Conservation (phyloP, 345 rosid species). For the Nasturtium officinale region DNA sequence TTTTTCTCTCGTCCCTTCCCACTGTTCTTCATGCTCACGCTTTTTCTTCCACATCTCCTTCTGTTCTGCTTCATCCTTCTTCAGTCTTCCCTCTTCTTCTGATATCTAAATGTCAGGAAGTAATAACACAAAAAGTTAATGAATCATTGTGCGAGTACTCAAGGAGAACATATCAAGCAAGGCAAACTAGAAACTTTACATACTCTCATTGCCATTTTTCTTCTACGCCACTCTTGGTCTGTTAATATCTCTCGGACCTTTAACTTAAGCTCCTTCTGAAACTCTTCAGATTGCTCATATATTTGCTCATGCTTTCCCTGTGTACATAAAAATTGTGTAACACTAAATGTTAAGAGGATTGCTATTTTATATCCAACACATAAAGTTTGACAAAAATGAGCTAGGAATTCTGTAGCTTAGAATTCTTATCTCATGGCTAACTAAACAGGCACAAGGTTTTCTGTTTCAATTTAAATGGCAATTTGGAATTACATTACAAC, state of each 20-base stretch:
- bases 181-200: constrained; percentile 31
- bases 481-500: neutral
- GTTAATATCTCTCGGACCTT: constrained; percentile 91
- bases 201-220: constrained; percentile 99
- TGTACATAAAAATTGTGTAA: constrained; percentile 2
- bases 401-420: neutral
- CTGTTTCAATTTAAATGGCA: neutral
- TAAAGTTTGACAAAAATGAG: constrained; percentile 13
- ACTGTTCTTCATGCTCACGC: constrained; percentile 98
- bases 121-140: constrained; percentile 25
- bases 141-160: constrained; percentile 10
- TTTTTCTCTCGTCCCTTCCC: constrained; percentile 98
- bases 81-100: constrained; percentile 97
- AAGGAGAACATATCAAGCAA: constrained; percentile 8
- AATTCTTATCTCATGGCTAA: neutral
- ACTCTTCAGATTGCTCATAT: constrained; percentile 74
- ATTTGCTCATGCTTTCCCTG: constrained; percentile 91
- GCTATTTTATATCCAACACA: neutral
- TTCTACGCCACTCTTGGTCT: constrained; percentile 97
- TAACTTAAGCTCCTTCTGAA: constrained; percentile 73
- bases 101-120: constrained; percentile 62
- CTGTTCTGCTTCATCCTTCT: constrained; percentile 97
- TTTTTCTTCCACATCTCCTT: constrained; percentile 96
- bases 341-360: constrained; percentile 2
- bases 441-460: neutral